Conservation (phyloP, 2,329 filamentous ascomycete genomes). For the Penicillium sp. region DNA sequence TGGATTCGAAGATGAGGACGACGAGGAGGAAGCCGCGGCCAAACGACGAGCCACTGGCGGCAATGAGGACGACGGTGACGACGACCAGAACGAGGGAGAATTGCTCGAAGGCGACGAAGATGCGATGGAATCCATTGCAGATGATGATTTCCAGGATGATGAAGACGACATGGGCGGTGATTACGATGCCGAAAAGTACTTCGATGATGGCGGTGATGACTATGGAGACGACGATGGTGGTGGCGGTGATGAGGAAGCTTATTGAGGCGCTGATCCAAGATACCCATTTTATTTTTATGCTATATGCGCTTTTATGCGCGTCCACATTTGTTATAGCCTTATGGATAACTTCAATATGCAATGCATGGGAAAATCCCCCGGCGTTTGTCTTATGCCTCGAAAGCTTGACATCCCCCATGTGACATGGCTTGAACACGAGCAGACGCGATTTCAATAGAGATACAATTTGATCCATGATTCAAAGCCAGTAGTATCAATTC, state of each 20-base stretch:
- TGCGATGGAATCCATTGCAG: conserved; percentile 52
- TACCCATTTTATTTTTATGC: conserved; percentile 22
- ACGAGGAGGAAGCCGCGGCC: conserved; percentile 35
- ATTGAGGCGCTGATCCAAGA: conserved; percentile 30
- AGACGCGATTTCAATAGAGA: no score
- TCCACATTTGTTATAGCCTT: conserved; percentile 24
- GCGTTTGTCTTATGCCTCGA: background rate
- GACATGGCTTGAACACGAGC: background rate
- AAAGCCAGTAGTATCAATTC: background rate
- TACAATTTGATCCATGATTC: no score
- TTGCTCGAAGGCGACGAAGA: conserved; percentile 46
- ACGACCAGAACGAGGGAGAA: conserved; percentile 30
- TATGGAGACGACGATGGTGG: conserved; percentile 56
- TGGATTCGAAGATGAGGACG: conserved; percentile 48
- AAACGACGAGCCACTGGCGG: conserved; percentile 35
- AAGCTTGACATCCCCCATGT: background rate
- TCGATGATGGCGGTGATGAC: conserved; percentile 57
- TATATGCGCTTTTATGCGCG: background rate
- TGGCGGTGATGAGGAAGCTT: conserved; percentile 49
- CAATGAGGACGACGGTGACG: conserved; percentile 29
- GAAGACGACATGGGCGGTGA: conserved; percentile 60
- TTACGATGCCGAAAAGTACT: conserved; percentile 65
- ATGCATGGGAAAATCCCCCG: conserved; percentile 5
- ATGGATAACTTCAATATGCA: conserved; percentile 6
- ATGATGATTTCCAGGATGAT: conserved; percentile 60